These are phyloP conservation scores for Kandelia obovata DNA, from an alignment of 345 rosid genomes.

Conservation along the genomic window DNA sequence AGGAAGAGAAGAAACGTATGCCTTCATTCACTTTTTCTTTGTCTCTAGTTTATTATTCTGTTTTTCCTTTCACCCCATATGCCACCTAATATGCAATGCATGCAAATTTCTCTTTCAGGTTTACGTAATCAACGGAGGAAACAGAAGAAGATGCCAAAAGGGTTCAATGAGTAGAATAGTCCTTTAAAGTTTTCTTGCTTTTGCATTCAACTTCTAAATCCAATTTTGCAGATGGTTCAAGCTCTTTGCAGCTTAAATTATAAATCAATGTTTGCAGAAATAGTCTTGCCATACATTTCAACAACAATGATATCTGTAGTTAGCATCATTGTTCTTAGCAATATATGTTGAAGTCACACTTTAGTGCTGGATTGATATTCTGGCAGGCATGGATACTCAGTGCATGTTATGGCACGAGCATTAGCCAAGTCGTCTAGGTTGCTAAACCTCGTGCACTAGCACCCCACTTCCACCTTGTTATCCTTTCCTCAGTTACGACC, in stretches of 20 bases:
- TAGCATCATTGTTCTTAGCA: no score
- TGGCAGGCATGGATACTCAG: no score
- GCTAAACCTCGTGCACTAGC: no score
- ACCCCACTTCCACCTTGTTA: no score
- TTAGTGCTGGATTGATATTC: no score
- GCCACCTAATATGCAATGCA: background rate
- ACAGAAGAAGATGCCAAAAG: slow-evolving; percentile 46
- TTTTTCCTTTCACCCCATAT: background rate
- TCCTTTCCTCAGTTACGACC: no score
- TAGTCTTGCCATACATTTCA: background rate
- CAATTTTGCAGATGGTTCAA: background rate
- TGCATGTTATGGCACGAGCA: no score
- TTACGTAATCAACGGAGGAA: slow-evolving; percentile 70
- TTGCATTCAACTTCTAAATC: background rate
- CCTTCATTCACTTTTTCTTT: background rate
- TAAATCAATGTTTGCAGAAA: background rate
- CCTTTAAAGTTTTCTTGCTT: background rate
- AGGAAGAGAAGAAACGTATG: slow-evolving; percentile 76
- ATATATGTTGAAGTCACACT: no score
- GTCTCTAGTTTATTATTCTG: background rate
- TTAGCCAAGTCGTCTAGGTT: no score
- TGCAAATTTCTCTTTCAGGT: slow-evolving; percentile 40
- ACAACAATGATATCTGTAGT: no score
- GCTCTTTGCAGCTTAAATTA: background rate
- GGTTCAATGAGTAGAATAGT: slow-evolving; percentile 5